Evolutionary conservation across 805 yeast species (phyloP).

Genomic region (Starmerella floris): DNA sequence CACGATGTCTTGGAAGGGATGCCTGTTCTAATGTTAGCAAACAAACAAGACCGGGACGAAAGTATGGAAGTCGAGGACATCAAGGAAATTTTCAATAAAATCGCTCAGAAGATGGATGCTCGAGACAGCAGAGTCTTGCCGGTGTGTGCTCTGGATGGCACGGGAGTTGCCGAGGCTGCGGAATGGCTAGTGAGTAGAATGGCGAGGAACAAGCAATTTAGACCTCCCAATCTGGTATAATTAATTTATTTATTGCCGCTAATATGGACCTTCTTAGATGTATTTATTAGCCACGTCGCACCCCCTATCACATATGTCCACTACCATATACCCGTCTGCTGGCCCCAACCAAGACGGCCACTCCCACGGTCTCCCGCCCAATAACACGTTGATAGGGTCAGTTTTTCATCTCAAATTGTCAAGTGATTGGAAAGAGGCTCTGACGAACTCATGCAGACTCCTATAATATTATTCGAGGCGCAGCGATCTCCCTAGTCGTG

Average conservation of each 20-base stretch:
- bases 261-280: not conserved
- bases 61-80: conserved; percentile 64
- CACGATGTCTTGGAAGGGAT: conserved; percentile 58
- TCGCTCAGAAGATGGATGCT: conserved; percentile 75
- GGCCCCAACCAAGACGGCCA: too few species aligned
- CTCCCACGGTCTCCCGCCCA: too few species aligned
- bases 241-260: not conserved
- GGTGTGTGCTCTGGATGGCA: conserved; percentile 63
- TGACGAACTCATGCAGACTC: too few species aligned
- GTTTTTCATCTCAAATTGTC: too few species aligned
- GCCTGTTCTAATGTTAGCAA: conserved; percentile 88
- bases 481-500: too few species aligned
- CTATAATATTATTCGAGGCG: too few species aligned
- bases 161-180: conserved; percentile 73
- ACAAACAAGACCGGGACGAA: conserved; percentile 73
- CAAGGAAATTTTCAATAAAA: conserved; percentile 68
- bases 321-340: too few species aligned
- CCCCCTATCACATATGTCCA: not conserved
- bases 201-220: conserved; percentile 47
- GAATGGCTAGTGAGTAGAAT: conserved; percentile 77
- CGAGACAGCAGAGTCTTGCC: conserved; percentile 85
- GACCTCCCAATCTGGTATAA: conserved; percentile 39
- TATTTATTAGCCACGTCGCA: not conserved
- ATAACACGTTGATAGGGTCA: too few species aligned
- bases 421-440: too few species aligned